Conservation (phyloP, 1,139 yeast genomes). For the Diutina rugosa region DNA sequence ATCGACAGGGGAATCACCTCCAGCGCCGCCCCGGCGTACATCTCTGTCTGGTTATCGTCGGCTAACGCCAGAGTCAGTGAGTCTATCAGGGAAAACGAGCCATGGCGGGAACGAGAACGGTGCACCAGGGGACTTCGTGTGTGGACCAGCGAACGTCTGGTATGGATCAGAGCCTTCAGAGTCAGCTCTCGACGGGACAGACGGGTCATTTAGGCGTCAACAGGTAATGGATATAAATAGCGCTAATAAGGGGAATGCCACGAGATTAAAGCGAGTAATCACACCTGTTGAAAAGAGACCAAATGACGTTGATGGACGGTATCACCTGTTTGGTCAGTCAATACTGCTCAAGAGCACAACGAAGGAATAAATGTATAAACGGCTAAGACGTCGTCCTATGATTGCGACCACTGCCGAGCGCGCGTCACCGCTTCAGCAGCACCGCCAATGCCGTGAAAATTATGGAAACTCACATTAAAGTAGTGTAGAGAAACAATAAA, state of each 20-base stretch:
- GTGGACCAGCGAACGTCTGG: background rate
- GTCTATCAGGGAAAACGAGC: slow-evolving; percentile 28
- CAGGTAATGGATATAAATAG: too few species aligned
- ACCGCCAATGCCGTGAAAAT: too few species aligned
- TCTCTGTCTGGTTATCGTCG: slow-evolving; percentile 49
- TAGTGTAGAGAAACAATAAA: background rate
- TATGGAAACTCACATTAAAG: background rate
- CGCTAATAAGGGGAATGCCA: too few species aligned
- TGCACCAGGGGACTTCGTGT: background rate
- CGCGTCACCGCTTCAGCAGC: background rate
- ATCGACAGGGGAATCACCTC: slow-evolving; percentile 86
- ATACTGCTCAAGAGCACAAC: background rate
- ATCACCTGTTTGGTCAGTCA: background rate
- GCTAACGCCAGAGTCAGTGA: slow-evolving; percentile 14
- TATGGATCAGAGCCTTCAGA: background rate
- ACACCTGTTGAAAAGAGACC: background rate
- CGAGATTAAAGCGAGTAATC: background rate
- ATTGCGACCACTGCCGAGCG: background rate
- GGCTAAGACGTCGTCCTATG: background rate
- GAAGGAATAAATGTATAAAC: background rate
- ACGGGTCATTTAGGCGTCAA: background rate
- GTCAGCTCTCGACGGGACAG: background rate
- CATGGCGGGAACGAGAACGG: slow-evolving; percentile 16
- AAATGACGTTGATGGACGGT: background rate
- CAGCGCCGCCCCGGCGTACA: slow-evolving; percentile 83